These are phyloP conservation scores for Penicillium waksmanii DNA, from an alignment of 495 filamentous ascomycete genomes.

Conservation along the genomic window DNA sequence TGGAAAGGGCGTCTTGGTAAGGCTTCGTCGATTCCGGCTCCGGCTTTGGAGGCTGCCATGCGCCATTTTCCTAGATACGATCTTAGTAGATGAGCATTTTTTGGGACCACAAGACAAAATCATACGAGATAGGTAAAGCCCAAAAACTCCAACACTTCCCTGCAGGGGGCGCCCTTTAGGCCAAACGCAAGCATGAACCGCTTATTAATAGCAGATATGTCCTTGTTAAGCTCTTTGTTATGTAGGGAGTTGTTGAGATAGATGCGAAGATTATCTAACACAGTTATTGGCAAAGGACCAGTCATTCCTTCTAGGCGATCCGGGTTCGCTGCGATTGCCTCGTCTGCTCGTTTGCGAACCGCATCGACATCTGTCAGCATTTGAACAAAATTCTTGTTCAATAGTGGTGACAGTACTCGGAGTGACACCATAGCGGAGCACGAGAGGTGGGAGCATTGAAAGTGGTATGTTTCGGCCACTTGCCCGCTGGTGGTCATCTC, in stretches of 20 bases:
- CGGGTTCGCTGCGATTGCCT: constrained; percentile 58
- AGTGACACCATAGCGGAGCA: constrained; percentile 62
- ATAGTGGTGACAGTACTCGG: constrained; percentile 55
- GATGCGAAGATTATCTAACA: constrained; percentile 58
- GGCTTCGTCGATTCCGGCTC: constrained; percentile 39
- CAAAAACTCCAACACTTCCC: constrained; percentile 63
- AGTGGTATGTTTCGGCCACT: constrained; percentile 48
- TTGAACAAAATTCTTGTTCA: constrained; percentile 51
- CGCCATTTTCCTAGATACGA: constrained; percentile 34
- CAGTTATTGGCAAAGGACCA: constrained; percentile 48
- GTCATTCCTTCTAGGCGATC: constrained; percentile 59
- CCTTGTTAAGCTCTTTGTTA: constrained; percentile 46
- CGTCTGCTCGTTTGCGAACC: constrained; percentile 55
- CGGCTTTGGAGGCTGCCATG: constrained; percentile 53
- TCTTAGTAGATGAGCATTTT: constrained; percentile 17
- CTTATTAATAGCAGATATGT: constrained; percentile 71
- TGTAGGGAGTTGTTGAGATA: constrained; percentile 67
- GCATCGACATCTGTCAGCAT: constrained; percentile 60
- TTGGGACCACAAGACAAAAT: background rate
- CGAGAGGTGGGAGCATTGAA: constrained; percentile 60
- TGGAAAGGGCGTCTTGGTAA: constrained; percentile 47
- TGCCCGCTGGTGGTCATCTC: constrained; percentile 41
- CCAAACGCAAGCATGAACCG: constrained; percentile 72
- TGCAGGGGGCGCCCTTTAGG: constrained; percentile 55
- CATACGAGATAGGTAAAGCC: constrained; percentile 52